Base-by-base conservation (phyloP, 805 yeast species). In the Geotrichum ghanense region DNA sequence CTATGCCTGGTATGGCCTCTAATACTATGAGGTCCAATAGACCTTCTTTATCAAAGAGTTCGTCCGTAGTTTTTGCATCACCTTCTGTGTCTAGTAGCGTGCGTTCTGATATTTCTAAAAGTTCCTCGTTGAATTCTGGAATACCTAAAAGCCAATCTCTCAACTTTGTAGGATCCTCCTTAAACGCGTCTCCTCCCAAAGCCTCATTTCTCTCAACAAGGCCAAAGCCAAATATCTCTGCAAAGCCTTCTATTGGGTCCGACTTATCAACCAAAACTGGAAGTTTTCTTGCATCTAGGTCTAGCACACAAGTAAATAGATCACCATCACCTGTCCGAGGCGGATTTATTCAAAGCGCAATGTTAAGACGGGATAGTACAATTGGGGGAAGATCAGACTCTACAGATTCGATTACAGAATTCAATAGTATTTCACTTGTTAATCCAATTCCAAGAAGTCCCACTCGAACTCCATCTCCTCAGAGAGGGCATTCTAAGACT, bases 271-370 rank as follows among this genome's bases (percentile, higher is more conserved):
- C 5, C 17, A 4, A 6, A 10, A 19, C 37, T 10, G 37, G 37
- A 5, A 31, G 12, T 4, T 31, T 31, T 31, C 17, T 31, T n/a
- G 10, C 37, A 5, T n/a, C 37, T 4, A 31, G 37, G 17, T 31
- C 37, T n/a, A 31, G 19, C 37, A n/a, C 37, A 10, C 37, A 16
- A 5, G 5, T 31, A 19, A 31, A 19, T n/a, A 44, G 51, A 21
- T 45, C 55, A 9, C 43, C 52, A 3, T 48, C 53, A 34, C 59
- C 60, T 6, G 41, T 56, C 4, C 34, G 51, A 34, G 60, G 57
- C 7, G 50, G 54, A 35, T 57, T 57, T 42, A 48, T 57, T 14
- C 56, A 53, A 22, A 53, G 58, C n/a, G 61, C 61, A n/a, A 44
- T 56, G 50, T 51, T 56, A 23, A 55, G 51, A 42, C 44, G 61